Evolutionary conservation across 169 alveolate genomes (phyloP).

Genomic region (Plasmodium cynomolgi): DNA sequence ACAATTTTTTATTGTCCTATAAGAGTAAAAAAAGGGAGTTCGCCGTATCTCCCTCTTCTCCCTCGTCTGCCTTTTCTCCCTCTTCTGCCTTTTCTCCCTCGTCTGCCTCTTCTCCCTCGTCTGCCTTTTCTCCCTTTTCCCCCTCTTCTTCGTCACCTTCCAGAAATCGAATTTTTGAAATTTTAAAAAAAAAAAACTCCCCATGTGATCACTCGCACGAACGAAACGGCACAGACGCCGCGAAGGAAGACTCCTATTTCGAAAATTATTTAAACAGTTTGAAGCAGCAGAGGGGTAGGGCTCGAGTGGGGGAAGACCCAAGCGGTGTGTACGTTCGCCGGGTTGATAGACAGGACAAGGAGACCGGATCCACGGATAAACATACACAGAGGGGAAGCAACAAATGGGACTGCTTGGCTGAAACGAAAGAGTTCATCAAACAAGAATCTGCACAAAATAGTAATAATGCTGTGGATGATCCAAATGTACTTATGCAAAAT

Average conservation of each 20-base stretch:
- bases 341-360: not conserved
- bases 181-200: not conserved
- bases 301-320: not conserved
- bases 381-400: not conserved
- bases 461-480: not conserved
- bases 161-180: constrained; percentile 6
- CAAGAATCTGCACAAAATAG: not conserved
- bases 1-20: constrained; percentile 50
- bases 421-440: not conserved
- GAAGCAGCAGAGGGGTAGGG: not conserved
- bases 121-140: not conserved
- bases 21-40: constrained; percentile 25
- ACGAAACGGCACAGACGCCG: not conserved
- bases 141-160: not conserved
- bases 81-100: not conserved
- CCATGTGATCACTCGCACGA: not conserved
- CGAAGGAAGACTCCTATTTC: not conserved
- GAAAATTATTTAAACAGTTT: constrained; percentile 3
- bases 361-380: not conserved
- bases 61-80: not conserved
- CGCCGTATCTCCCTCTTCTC: not conserved
- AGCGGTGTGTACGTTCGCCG: not conserved
- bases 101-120: not conserved
- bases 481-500: not conserved
- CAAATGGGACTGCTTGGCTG: not conserved